Conservation (phyloP, 2,329 filamentous ascomycete species). For the Aspergillus calidoustus region DNA sequence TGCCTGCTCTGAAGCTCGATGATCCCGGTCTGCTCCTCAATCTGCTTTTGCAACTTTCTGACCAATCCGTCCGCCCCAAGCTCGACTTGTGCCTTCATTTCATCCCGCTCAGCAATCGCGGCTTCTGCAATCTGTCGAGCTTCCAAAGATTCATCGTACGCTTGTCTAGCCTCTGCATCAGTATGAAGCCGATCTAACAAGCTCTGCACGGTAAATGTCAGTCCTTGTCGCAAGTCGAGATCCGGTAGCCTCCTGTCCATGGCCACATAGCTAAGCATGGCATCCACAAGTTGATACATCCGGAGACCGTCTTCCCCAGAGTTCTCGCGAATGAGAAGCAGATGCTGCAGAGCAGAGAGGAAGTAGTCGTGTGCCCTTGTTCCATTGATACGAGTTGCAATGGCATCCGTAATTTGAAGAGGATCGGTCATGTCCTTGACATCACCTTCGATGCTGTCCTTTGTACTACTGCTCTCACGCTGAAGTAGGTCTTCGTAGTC, state of each 20-base stretch:
- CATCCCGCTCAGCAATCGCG: conserved; percentile 93
- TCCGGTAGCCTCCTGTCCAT: conserved; percentile 96
- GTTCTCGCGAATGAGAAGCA: conserved; percentile 88
- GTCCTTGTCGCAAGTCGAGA: conserved; percentile 95
- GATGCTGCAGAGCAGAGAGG: conserved; percentile 89
- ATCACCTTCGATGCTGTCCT: conserved; percentile 83
- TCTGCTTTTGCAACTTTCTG: conserved; percentile 86
- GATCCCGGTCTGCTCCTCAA: conserved; percentile 89
- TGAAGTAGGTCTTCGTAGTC: conserved; percentile 98
- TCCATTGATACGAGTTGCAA: conserved; percentile 80
- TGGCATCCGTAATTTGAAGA: conserved; percentile 90
- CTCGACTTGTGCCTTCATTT: conserved; percentile 86
- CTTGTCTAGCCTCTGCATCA: conserved; percentile 90
- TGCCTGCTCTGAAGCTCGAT: conserved; percentile 88
- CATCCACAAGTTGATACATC: conserved; percentile 97
- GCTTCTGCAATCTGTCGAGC: conserved; percentile 92
- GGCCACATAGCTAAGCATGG: conserved; percentile 98
- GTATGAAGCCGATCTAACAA: conserved; percentile 95
- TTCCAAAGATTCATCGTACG: conserved; percentile 88
- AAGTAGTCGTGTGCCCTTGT: conserved; percentile 94
- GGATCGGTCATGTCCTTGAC: conserved; percentile 92
- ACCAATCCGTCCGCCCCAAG: conserved; percentile 92
- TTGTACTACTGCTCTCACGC: conserved; percentile 85
- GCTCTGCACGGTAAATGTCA: conserved; percentile 96
- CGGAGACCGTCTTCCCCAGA: conserved; percentile 88